These are phyloP conservation scores for Perkinsus olseni DNA, from an alignment of 169 alveolate species.

Conservation along the genomic window DNA sequence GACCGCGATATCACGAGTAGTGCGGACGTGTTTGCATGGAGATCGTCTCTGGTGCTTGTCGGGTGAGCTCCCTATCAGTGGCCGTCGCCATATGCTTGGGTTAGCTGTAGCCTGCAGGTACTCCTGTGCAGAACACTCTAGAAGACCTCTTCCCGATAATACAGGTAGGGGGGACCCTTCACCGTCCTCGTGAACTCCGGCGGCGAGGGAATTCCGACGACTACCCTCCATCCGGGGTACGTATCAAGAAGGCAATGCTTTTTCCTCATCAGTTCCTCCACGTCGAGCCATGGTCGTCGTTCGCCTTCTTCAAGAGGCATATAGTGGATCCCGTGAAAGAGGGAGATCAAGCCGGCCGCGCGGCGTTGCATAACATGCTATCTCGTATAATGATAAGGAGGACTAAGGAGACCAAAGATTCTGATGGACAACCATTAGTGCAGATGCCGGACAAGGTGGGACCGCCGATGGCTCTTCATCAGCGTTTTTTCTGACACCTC, in stretches of 20 bases:
- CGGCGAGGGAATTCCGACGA: background rate
- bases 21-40: background rate
- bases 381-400: background rate
- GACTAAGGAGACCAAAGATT: background rate
- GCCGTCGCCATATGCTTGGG: background rate
- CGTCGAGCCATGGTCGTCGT: background rate
- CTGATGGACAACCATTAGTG: background rate
- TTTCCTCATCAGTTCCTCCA: background rate
- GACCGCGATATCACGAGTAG: background rate
- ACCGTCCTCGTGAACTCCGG: no score
- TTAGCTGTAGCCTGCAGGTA: background rate
- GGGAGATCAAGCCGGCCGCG: background rate
- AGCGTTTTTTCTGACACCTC: no score
- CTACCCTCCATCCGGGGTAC: background rate
- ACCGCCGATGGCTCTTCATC: no score
- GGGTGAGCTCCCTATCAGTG: background rate
- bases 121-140: background rate
- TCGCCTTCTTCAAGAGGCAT: background rate
- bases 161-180: background rate
- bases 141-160: background rate
- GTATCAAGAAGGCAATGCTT: no score
- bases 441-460: background rate
- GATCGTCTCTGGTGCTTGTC: background rate
- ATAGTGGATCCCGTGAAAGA: background rate
- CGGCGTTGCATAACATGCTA: background rate